Conservation (phyloP, 768 basidiomycete species). For the Chalciporus chontae region DNA sequence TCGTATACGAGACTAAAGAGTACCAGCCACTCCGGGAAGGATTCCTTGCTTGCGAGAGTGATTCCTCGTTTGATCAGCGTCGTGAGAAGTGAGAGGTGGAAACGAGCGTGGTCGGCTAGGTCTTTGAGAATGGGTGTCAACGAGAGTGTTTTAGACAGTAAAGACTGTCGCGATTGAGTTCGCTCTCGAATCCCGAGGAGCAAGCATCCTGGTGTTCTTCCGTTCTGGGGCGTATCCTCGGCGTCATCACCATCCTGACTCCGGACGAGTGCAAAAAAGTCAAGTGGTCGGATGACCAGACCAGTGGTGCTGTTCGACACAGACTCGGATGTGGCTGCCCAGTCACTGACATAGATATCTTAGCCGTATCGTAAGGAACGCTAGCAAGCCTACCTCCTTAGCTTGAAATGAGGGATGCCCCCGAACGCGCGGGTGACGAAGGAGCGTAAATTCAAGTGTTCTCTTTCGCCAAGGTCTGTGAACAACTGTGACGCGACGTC, state of each 20-base stretch:
- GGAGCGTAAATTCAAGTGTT: neutral
- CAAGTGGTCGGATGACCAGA: neutral
- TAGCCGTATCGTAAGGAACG: neutral
- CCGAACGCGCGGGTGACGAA: slow-evolving; percentile 15
- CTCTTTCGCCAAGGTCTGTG: neutral
- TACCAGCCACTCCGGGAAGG: slow-evolving; percentile 26
- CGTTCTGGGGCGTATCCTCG: neutral
- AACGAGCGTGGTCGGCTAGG: slow-evolving; percentile 4
- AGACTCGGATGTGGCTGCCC: neutral
- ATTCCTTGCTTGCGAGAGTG: neutral
- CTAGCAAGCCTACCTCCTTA: slow-evolving; percentile 14
- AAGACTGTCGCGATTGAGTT: neutral
- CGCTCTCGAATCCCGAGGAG: slow-evolving; percentile 18
- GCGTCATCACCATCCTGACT: neutral
- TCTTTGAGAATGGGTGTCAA: slow-evolving; percentile 11
- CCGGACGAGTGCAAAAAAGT: slow-evolving; percentile 20
- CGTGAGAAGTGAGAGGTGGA: slow-evolving; percentile 14
- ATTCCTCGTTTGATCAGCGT: neutral
- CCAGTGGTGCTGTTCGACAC: neutral
- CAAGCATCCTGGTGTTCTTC: neutral
- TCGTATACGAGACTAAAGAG: slow-evolving; percentile 25
- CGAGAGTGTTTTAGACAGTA: neutral
- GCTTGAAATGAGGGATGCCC: slow-evolving; percentile 12
- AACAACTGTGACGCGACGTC: slow-evolving; percentile 11
- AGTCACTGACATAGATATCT: neutral